A percentile compares a stretch with the other conserved stretches of the same genome.
These are phyloP conservation scores for Phytophthora pseudosyringae DNA, from an alignment of 352 stramenopile genomes.

Conservation along the genomic window DNA sequence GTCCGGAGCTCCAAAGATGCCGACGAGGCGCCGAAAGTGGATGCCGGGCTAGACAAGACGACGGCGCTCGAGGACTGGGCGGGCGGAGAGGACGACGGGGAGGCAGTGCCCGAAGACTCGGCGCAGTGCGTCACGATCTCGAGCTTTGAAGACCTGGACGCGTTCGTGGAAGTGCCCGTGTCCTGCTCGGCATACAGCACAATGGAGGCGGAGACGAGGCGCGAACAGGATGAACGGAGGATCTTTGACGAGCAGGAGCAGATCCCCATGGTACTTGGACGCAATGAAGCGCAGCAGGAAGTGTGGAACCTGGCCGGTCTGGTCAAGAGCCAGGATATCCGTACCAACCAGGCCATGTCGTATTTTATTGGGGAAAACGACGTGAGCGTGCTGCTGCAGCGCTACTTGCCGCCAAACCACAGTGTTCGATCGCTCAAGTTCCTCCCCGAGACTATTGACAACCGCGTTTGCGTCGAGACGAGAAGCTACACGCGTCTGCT, in stretches of 20 bases:
- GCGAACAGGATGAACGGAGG: conserved; percentile 55
- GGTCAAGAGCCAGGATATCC: conserved; percentile 77
- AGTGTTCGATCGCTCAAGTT: conserved; percentile 73
- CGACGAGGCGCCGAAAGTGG: conserved; percentile 14
- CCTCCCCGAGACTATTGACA: conserved; percentile 85
- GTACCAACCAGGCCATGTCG: conserved; percentile 81
- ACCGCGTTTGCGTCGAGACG: conserved; percentile 73
- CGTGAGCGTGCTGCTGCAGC: conserved; percentile 73
- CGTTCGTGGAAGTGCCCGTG: conserved; percentile 67
- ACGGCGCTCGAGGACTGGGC: conserved; percentile 15
- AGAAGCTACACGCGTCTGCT: conserved; percentile 81
- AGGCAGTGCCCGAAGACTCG: conserved; percentile 50
- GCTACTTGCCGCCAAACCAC: conserved; percentile 80
- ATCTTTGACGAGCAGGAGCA: conserved; percentile 67
- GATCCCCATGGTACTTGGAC: conserved; percentile 63
- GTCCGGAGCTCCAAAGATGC: conserved; percentile 57
- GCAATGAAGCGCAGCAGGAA: conserved; percentile 81
- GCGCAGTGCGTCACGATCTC: conserved; percentile 50
- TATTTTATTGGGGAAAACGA: conserved; percentile 72
- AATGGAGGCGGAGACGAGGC: conserved; percentile 46
- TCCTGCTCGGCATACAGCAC: conserved; percentile 64
- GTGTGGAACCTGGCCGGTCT: conserved; percentile 74
- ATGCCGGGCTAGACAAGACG: conserved; percentile 25
- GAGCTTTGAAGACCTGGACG: conserved; percentile 41
- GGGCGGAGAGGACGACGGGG: conserved; percentile 4